A percentile compares a stretch with the other conserved stretches of the same genome.
Conservation (phyloP, 2,329 filamentous ascomycete species). For the Aspergillus sp. region DNA sequence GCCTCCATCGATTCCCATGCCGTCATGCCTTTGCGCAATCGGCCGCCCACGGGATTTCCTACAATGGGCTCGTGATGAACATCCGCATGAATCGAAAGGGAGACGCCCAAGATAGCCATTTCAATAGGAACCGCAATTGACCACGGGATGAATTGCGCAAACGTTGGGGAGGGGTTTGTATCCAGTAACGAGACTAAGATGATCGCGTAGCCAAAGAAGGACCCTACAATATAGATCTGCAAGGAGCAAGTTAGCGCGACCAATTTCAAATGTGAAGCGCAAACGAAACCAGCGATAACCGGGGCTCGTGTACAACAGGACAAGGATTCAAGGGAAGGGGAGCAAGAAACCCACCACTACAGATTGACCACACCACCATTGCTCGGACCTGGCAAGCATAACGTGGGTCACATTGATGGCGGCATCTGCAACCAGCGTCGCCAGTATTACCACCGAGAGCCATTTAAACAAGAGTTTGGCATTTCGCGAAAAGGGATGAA, state of each 20-base stretch:
- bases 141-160: constrained; percentile 81
- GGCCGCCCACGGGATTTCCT: constrained; percentile 48
- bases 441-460: constrained; percentile 67
- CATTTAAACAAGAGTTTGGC: constrained; percentile 74
- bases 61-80: constrained; percentile 64
- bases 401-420: constrained; percentile 72
- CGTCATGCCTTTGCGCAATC: constrained; percentile 41
- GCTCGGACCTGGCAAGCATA: constrained; percentile 61
- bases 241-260: constrained; percentile 7
- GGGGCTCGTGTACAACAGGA: not conserved
- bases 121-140: constrained; percentile 70
- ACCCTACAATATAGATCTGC: constrained; percentile 80
- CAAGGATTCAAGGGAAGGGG: not conserved
- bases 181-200: constrained; percentile 85
- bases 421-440: constrained; percentile 75
- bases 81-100: constrained; percentile 66
- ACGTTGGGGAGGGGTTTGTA: constrained; percentile 74
- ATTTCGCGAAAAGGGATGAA: constrained; percentile 61
- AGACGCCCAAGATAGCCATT: constrained; percentile 66
- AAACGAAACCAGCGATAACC: not conserved
- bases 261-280: not conserved
- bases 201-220: constrained; percentile 83
- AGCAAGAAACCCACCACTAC: constrained; percentile 61
- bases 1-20: constrained; percentile 43
- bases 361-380: constrained; percentile 81